Evolutionary conservation across 2,329 filamentous ascomycete species (phyloP).

Genomic region (Cladobotryum mycophilum): DNA sequence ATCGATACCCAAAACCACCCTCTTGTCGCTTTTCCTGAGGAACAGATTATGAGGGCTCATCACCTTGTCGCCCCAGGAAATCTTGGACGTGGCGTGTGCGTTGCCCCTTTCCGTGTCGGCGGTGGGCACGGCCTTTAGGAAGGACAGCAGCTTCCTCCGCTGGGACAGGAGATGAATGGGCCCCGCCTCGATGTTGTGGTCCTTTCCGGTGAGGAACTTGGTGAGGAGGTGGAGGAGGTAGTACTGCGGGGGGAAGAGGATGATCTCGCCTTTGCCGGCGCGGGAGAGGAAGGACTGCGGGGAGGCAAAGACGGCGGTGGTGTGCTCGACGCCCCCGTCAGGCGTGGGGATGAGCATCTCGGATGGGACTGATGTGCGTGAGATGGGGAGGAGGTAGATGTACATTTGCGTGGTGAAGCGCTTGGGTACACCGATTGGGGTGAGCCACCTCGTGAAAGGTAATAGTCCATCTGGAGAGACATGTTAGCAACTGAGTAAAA

Average conservation of each 20-base stretch:
- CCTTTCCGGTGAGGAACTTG: constrained; percentile 40
- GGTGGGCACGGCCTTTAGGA: constrained; percentile 42
- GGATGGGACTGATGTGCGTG: constrained; percentile 31
- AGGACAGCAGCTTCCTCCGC: constrained; percentile 46
- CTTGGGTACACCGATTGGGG: constrained; percentile 63
- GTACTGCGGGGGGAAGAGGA: constrained; percentile 86
- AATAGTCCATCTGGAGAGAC: constrained; percentile 51
- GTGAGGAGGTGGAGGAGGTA: constrained; percentile 60
- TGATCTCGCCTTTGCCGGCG: constrained; percentile 59
- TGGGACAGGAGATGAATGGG: constrained; percentile 39
- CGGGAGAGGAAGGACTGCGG: constrained; percentile 62
- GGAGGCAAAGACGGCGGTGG: constrained; percentile 70
- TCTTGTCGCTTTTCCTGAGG: constrained; percentile 37
- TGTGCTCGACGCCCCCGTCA: constrained; percentile 61
- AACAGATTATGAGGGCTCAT: constrained; percentile 50
- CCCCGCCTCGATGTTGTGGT: constrained; percentile 19
- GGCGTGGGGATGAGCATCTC: constrained; percentile 61
- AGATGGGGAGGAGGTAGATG: constrained; percentile 71
- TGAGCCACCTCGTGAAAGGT: constrained; percentile 90
- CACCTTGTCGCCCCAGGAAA: constrained; percentile 56
- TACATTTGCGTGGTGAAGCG: constrained; percentile 98
- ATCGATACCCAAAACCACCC: constrained; percentile 51
- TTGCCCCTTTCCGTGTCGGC: constrained; percentile 34
- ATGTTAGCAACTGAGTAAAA: neutral
- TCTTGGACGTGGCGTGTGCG: constrained; percentile 35